Conservation (phyloP, 106 monocot species). For the Hemerocallis citrina region DNA sequence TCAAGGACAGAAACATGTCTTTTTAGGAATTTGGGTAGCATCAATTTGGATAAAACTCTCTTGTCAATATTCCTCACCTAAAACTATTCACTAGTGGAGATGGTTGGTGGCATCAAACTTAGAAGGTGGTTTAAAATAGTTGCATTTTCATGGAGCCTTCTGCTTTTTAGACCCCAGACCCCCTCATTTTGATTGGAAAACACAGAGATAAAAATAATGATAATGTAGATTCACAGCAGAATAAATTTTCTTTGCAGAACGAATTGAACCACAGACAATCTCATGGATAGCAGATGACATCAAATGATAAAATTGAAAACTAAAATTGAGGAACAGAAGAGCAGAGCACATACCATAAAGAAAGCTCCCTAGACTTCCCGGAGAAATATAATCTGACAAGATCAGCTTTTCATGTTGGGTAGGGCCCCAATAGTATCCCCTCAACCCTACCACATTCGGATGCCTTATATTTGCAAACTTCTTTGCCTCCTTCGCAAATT, state of each 20-base stretch:
- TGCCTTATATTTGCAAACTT: constrained; percentile 94
- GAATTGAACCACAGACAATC: background rate
- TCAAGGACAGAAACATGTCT: too few relatives aligned
- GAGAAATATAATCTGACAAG: constrained; percentile 77
- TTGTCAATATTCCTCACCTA: too few relatives aligned
- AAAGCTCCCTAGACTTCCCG: constrained; percentile 92
- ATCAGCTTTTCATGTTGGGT: constrained; percentile 93
- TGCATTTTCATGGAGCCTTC: too few relatives aligned
- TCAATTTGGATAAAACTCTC: too few relatives aligned
- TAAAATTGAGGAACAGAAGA: background rate
- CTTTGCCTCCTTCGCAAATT: constrained; percentile 85
- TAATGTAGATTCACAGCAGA: background rate
- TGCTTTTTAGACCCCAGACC: too few relatives aligned
- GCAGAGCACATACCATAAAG: constrained; percentile 62
- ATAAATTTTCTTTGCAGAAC: too few relatives aligned
- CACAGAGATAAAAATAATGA: background rate
- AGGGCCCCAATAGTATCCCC: constrained; percentile 97
- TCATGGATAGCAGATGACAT: background rate
- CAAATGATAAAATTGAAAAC: background rate
- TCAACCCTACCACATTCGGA: constrained; percentile 83
- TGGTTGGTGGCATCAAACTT: too few relatives aligned
- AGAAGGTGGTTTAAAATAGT: too few relatives aligned
- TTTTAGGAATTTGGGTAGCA: too few relatives aligned
- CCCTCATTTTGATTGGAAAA: too few relatives aligned
- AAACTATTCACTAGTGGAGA: too few relatives aligned